Evolutionary conservation across 352 stramenopile species (phyloP).

Genomic region (Blastocystis sp.): DNA sequence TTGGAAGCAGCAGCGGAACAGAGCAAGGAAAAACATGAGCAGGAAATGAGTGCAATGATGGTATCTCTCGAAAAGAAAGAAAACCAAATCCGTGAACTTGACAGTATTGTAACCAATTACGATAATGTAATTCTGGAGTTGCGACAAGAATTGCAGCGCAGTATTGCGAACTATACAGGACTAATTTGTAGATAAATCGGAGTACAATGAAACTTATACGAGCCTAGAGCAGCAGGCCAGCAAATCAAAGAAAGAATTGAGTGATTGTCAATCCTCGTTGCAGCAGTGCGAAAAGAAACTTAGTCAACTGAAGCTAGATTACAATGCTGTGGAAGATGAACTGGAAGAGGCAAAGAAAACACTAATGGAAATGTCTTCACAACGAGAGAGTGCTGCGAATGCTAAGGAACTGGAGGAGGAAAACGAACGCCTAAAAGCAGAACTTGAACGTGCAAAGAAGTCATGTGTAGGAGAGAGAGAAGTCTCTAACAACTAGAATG

Average conservation of each 20-base stretch:
- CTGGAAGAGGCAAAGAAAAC: constrained; percentile 28
- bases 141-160: constrained; percentile 7
- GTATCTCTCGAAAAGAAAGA: constrained; percentile 46
- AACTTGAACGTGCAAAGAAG: background rate
- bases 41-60: constrained; percentile 35
- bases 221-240: background rate
- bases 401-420: background rate
- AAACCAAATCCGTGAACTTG: background rate
- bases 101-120: background rate
- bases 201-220: background rate
- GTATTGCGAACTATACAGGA: background rate
- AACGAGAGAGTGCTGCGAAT: background rate
- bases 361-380: background rate
- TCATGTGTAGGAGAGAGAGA: background rate
- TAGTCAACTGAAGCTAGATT: background rate
- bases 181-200: background rate
- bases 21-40: background rate
- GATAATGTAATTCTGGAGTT: constrained; percentile 12
- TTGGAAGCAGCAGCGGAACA: background rate
- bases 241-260: constrained; percentile 9
- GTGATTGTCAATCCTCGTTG: background rate
- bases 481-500: background rate
- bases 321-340: constrained; percentile 33
- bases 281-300: constrained; percentile 31
- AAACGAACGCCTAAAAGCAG: background rate